phyloP scores from a whole-genome alignment of 129 eudicot genomes.

The Apium graveolens region DNA sequence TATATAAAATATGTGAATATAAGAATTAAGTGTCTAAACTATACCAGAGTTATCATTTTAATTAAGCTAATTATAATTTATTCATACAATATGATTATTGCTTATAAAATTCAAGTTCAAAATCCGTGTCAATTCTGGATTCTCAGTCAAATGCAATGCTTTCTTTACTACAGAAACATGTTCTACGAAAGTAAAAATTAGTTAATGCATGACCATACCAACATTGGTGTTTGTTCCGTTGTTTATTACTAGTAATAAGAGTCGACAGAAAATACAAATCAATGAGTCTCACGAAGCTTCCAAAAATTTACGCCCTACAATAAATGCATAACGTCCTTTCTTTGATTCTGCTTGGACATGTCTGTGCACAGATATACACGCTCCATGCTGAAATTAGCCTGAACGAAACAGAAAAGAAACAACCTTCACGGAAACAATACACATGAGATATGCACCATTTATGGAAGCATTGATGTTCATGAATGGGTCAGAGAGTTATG shows the following conservation, averaged over 20 bases:
- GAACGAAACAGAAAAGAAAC: neutral
- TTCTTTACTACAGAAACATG: no score
- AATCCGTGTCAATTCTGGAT: no score
- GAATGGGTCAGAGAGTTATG: neutral
- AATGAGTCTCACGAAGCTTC: neutral
- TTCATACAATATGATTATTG: no score
- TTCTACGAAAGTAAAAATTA: no score
- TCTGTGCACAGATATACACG: neutral
- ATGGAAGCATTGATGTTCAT: neutral
- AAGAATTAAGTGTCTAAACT: no score
- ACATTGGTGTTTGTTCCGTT: neutral
- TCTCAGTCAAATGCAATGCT: no score
- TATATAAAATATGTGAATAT: no score
- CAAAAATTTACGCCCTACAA: neutral
- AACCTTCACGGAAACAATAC: neutral
- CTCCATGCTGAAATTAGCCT: neutral
- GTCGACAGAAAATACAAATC: neutral
- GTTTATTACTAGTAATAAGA: neutral
- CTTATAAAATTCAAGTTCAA: no score
- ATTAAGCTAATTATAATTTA: no score
- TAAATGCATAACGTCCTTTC: neutral
- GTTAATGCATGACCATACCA: no score
- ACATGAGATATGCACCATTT: neutral
- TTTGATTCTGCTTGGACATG: neutral
- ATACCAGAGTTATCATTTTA: no score